These are phyloP conservation scores for Amanita thiersii DNA, from an alignment of 768 basidiomycete genomes.

Conservation along the genomic window DNA sequence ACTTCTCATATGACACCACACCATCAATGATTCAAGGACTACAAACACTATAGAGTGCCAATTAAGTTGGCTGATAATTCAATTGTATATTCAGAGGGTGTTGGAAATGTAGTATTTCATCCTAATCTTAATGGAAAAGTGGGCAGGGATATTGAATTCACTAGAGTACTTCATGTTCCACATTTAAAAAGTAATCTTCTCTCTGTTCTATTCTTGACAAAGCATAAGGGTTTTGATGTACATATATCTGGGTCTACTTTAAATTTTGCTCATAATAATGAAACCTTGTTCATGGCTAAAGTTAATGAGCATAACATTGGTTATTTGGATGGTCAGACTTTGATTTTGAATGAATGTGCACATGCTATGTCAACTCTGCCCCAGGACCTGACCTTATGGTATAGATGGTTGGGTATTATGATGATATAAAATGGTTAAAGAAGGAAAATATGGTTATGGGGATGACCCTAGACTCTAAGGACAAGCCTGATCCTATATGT, in stretches of 20 bases:
- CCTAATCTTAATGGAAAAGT: conserved; percentile 6
- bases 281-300: conserved; percentile 1
- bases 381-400: too few species aligned
- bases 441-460: too few species aligned
- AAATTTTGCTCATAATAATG: neutral
- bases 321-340: too few species aligned
- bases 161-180: conserved; percentile 12
- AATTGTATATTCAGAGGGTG: conserved; percentile 8
- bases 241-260: neutral
- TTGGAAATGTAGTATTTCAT: conserved; percentile 8
- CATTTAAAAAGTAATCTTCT: conserved; percentile 12
- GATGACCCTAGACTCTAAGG: too few species aligned
- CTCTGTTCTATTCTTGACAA: conserved; percentile 3
- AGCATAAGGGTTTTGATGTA: conserved; percentile 5
- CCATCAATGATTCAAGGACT: conserved; percentile 9
- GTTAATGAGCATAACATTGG: too few species aligned
- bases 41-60: conserved; percentile 3
- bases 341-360: too few species aligned
- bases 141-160: conserved; percentile 9
- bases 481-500: too few species aligned
- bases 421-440: too few species aligned
- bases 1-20: conserved; percentile 16
- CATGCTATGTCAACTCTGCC: too few species aligned
- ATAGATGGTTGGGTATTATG: too few species aligned
- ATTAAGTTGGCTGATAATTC: conserved; percentile 11